Evolutionary conservation across 2,329 filamentous ascomycete genomes (phyloP), one percentile per base, ranked within the genome.

Genomic region (Aureobasidium mangrovei): DNA sequence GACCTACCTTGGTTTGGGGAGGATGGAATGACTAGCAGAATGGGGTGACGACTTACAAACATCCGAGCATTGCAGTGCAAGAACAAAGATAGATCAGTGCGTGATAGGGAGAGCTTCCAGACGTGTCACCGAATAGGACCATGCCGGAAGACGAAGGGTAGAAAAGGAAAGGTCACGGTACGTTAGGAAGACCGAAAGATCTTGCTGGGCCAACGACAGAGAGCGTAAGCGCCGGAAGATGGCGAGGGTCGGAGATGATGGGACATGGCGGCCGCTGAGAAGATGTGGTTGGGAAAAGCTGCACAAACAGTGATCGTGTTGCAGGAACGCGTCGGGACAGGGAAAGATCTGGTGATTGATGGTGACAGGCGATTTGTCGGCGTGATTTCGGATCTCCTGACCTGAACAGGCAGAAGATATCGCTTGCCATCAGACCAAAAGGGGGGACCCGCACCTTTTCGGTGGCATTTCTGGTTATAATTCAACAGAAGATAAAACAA

Each of bases 351-450:
- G 47, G 39, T 52, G 47, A 52, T 52, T 9, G 36, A 24, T 52
- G 38, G 38, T 35, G 10, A 42, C 32, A 38, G 9, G 6, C 24
- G 31, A 35, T 29, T 12, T 28, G 18, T 52, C 47, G 47, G 47
- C 28, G 27, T 42, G 47, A 42, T 27, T 32, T 52, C 47, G 47
- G 47, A 42, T 49, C 46, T 49, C 46, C 12, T 49, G 46, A 49
- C 35, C 18, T 49, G 18, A 18, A 18, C 18, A 18, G 18, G 18
- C 18, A 18, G 18, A 18, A 18, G 18, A 18, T 18, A 18, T n/a
- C n/a, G n/a, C n/a, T n/a, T n/a, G n/a, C n/a, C n/a, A n/a, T n/a
- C n/a, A n/a, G n/a, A n/a, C n/a, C n/a, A n/a, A n/a, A n/a, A n/a
- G n/a, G n/a, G n/a, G n/a, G n/a, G n/a, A n/a, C n/a, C n/a, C n/a